Evolutionary conservation across 306 rosid genomes (phyloP), one percentile per base, ranked within the genome.

Genomic region (Cicer judaicum): DNA sequence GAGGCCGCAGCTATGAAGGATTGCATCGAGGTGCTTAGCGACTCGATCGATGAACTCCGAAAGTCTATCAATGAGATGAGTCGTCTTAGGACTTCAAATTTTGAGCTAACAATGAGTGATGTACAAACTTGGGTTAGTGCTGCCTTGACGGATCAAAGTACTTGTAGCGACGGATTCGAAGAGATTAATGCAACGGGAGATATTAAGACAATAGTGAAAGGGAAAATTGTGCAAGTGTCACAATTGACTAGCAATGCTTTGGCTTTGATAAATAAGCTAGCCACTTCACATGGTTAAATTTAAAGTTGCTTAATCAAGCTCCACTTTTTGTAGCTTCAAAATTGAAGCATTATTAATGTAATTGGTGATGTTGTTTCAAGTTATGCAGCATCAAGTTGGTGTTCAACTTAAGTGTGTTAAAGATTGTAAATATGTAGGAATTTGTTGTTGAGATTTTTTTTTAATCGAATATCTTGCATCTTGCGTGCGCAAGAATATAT

Each of bases 101-200:
- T 85, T 69, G 65, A 75, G 64, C 0, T 78, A 4, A 79, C 79
- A 9, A 89, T 87, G 68, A 82, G 54, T 52, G 92, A 92, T 38
- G 81, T 88, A 0, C 90, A 92, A 61, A 92, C 96, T 1, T 88
- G 97, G 97, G 89, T 89, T 15, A 89, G 93, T 66, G 85, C 93
- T 53, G 96, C 96, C 24, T 73, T 92, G 77, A 92, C 97, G 0
- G 90, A 89, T 70, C 90, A 87, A 55, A 84, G 8, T 40, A 92
- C 96, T 0, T 92, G 97, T 54, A 78, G 43, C 0, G 97, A 89
- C 34, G 97, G 96, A 6, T 92, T 92, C 44, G 67, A 70, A 12
- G 88, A 74, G 40, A 54, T 54, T 7, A 41, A 12, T 64, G 43
- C 36, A 1, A 7, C 1, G 49, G 88, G 76, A 0, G 64, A 83